Evolutionary conservation across 257 asterid species (phyloP).

Genomic region (Datura wrightii): DNA sequence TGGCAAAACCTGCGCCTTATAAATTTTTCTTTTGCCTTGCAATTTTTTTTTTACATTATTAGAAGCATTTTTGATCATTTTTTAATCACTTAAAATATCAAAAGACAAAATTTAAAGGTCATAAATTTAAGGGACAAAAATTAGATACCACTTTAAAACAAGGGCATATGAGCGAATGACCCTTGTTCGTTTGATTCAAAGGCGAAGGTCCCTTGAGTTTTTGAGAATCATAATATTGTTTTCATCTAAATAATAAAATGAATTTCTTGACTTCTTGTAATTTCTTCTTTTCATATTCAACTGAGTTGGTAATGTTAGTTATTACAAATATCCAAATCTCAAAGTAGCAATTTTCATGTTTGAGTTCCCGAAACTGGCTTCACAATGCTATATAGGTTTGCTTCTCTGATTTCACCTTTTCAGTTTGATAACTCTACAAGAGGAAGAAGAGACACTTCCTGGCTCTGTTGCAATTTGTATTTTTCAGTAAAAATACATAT

Average conservation of each 20-base stretch:
- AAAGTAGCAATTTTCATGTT: background rate
- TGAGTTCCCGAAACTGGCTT: background rate
- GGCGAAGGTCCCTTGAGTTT: background rate
- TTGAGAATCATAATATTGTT: background rate
- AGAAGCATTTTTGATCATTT: no score
- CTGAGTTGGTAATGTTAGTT: background rate
- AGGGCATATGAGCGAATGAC: no score
- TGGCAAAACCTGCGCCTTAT: no score
- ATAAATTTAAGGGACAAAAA: no score
- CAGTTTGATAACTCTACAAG: background rate
- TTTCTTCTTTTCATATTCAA: background rate
- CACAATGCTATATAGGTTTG: background rate
- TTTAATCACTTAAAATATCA: no score
- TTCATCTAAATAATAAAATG: background rate
- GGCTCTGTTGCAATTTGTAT: background rate
- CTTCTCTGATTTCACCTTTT: background rate
- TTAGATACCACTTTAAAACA: no score
- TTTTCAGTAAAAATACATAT: background rate
- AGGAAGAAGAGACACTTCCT: background rate
- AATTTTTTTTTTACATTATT: no score
- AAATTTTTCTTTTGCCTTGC: no score
- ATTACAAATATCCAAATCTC: background rate
- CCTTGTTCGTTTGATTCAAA: no score
- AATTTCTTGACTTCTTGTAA: background rate
- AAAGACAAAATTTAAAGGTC: no score